Conservation (phyloP, 345 rosid species). For the Gossypium raimondii region DNA sequence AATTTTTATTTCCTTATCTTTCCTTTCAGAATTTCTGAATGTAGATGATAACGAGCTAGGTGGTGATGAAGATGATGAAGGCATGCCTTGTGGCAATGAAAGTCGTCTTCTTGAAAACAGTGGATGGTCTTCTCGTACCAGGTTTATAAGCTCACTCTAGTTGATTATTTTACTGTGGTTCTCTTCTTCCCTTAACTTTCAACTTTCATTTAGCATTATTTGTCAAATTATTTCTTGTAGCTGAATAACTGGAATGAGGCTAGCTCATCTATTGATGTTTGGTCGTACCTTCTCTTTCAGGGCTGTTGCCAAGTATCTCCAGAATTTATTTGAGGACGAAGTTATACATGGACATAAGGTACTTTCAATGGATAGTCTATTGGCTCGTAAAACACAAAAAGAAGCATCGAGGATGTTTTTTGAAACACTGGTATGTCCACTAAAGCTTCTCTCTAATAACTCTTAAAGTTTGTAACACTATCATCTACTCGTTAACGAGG, state of each 20-base stretch:
- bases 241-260: background rate
- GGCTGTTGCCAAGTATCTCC: slow-evolving; percentile 93
- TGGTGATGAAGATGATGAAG: slow-evolving; percentile 47
- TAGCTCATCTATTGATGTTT: slow-evolving; percentile 7
- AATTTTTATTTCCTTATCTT: slow-evolving; percentile 1
- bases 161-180: background rate
- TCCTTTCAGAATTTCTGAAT: slow-evolving; percentile 64
- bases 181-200: background rate
- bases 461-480: background rate
- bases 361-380: slow-evolving; percentile 59
- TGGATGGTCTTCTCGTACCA: slow-evolving; percentile 99
- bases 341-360: slow-evolving; percentile 50
- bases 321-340: slow-evolving; percentile 63
- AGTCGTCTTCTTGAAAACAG: slow-evolving; percentile 69
- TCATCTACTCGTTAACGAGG: background rate
- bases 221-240: background rate
- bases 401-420: slow-evolving; percentile 99
- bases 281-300: slow-evolving; percentile 32
- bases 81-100: slow-evolving; percentile 46
- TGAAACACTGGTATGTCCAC: slow-evolving; percentile 79
- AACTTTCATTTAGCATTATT: background rate
- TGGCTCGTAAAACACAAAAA: slow-evolving; percentile 89
- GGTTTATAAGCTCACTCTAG: slow-evolving; percentile 41
- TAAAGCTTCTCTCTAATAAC: background rate
- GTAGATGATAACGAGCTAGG: slow-evolving; percentile 81